Base-by-base conservation (phyloP, 208 protist genomes). In the Trypanosoma vivax region DNA sequence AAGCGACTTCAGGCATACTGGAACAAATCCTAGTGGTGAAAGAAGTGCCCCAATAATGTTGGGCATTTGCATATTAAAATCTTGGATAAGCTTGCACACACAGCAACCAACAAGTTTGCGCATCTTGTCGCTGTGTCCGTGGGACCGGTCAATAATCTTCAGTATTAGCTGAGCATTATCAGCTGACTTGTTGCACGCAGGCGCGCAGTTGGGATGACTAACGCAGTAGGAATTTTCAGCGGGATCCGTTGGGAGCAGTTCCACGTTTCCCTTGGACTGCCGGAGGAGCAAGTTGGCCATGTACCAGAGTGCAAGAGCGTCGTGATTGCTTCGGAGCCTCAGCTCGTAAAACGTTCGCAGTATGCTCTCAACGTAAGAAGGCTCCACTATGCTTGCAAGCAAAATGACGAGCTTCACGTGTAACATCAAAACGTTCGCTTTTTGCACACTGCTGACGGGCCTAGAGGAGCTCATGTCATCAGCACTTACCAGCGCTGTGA, bases 121-220 rank as follows among this genome's bases (percentile, higher is more conserved):
- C 72, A 79, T 94, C 55, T 88, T 76, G 6, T 70, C 51, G 43
- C 88, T 94, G 52, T 82, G 90, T 60, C 66, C 66, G 69, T 92
- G 88, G 0, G 88, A 70, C 48, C 82, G 75, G 58, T 92, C 76
- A 30, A 94, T 70, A 30, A 94, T 76, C 57, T 82, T 77, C 40
- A 94, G 76, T 28, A 92, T 65, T 13, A 88, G 63, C 66, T 94
- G 88, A 7, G 83, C 88, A 64, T 94, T 94, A 68, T 91, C 81
- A 31, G 88, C 88, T 2, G 71, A 75, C 34, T 73, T 82, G 24
- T 71, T 71, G 40, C 70, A 88, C 27, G 69, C 43, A 29, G 88
- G 88, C 2, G 88, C 83, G 39, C 83, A 90, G 37, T 70, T 77
- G 7, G 88, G 83, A 45, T 70, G 88, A 29, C 79, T 70, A n/a